Evolutionary conservation across 176 grass and related monocot genomes (phyloP).

Genomic region (Tillandsia fasciculata): DNA sequence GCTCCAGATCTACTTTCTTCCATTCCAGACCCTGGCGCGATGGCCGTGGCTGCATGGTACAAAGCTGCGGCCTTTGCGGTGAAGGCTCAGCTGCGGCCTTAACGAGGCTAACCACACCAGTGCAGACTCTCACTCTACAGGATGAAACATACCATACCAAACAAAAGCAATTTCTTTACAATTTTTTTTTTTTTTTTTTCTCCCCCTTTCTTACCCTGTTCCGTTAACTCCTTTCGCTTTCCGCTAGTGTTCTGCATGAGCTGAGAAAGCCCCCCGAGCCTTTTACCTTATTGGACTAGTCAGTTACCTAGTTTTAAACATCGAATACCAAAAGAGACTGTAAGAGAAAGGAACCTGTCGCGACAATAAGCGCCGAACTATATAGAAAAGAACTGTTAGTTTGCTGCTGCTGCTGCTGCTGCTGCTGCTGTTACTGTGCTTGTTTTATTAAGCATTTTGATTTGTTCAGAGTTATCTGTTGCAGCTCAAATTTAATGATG

Average conservation of each 20-base stretch:
- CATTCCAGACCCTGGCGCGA: constrained; percentile 85
- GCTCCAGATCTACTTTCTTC: constrained; percentile 49
- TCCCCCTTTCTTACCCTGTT: constrained; percentile 10
- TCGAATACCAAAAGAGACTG: background rate
- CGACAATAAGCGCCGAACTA: too few relatives aligned
- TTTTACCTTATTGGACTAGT: background rate
- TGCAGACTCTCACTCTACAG: background rate
- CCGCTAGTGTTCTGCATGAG: constrained; percentile 75
- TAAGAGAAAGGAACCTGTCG: background rate
- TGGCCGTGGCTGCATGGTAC: constrained; percentile 89
- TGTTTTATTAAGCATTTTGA: too few relatives aligned
- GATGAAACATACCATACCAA: constrained; percentile 16
- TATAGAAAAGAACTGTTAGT: too few relatives aligned
- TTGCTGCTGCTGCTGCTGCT: too few relatives aligned
- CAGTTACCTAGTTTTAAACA: background rate
- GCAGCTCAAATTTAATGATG: too few relatives aligned
- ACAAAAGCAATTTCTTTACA: constrained; percentile 19
- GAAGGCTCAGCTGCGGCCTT: constrained; percentile 33
- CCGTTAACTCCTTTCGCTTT: constrained; percentile 30
- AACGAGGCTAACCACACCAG: constrained; percentile 22
- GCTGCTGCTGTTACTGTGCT: too few relatives aligned
- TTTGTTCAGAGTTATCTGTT: too few relatives aligned
- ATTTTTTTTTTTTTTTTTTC: constrained; percentile 35
- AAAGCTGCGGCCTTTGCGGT: constrained; percentile 48
- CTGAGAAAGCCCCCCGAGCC: constrained; percentile 45